These are phyloP conservation scores for Cystobasidium sp. DNA, from an alignment of 1,284 basidiomycete genomes.

Conservation along the genomic window DNA sequence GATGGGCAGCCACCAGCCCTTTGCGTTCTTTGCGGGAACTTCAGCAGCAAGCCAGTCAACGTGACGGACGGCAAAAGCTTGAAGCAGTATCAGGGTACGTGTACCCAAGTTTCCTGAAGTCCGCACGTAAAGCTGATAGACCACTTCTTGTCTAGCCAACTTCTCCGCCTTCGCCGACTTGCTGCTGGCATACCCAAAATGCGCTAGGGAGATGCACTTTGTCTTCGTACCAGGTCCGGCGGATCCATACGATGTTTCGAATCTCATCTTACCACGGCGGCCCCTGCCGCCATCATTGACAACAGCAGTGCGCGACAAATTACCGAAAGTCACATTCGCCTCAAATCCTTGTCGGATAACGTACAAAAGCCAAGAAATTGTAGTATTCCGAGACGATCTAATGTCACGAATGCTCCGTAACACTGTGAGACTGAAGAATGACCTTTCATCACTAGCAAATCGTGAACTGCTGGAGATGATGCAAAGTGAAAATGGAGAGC, in stretches of 20 bases:
- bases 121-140: background rate
- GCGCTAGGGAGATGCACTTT: slow-evolving; percentile 81
- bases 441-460: slow-evolving; percentile 52
- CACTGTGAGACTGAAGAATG: slow-evolving; percentile 76
- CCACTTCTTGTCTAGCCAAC: slow-evolving; percentile 64
- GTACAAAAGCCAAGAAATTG: slow-evolving; percentile 95
- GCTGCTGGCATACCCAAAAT: slow-evolving; percentile 75
- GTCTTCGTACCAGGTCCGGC: slow-evolving; percentile 91
- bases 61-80: slow-evolving; percentile 51
- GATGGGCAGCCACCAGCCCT: slow-evolving; percentile 71
- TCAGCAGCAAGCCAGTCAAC: slow-evolving; percentile 67
- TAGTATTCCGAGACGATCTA: slow-evolving; percentile 87
- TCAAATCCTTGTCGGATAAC: slow-evolving; percentile 93
- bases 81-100: slow-evolving; percentile 72
- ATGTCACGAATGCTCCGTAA: slow-evolving; percentile 95
- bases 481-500: slow-evolving; percentile 67
- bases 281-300: slow-evolving; percentile 76
- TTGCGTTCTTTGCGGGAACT: slow-evolving; percentile 94
- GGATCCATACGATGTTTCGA: slow-evolving; percentile 70
- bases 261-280: slow-evolving; percentile 75
- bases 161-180: slow-evolving; percentile 85
- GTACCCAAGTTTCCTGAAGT: background rate
- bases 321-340: slow-evolving; percentile 79
- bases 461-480: slow-evolving; percentile 50
- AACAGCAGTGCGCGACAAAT: slow-evolving; percentile 68